Evolutionary conservation across 2,329 filamentous ascomycete genomes (phyloP), one percentile per base, ranked within the genome.

Genomic region (Ophiocordyceps camponoti-rufipedis): DNA sequence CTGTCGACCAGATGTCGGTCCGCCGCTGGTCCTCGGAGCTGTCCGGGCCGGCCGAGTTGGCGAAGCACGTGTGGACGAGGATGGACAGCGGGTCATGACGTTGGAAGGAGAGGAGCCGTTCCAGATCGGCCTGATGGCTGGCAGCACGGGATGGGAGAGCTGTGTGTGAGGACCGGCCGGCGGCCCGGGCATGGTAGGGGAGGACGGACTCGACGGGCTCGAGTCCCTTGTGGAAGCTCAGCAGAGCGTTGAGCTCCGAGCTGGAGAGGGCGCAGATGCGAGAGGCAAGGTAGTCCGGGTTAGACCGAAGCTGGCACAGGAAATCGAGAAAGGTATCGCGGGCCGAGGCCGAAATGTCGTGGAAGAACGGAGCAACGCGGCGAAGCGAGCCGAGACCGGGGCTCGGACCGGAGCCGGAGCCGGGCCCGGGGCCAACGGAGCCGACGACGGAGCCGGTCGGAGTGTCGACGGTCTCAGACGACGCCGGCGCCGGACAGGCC

Each of bases 41-140:
- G 62, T 88, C 81, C 43, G 83, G 82, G 28, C 83, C 84, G 49
- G 84, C 76, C 16, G 85, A 88, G 58, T 87, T 85, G 62, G 85
- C 85, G 70, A 93, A 94, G 59, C 85, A 82, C 53, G 86, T 89
- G 64, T 91, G 84, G 49, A 94, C 76, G 51, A 95, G 72, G 47
- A 83, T 80, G 49, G 85, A 87, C 44, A 95, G 69, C 10, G 87
- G 82, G 59, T 94, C 85, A 57, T 88, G 84, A 55, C 88, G 75
- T 63, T 94, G 86, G 59, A 95, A 93, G 44, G 85, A 88, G 54
- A 93, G 69, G 50, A 91, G 75, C 56, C 85, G 80, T 60, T 94
- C 85, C 55, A 94, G 81, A 48, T 85, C 78, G 51, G 71, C 55
- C 44, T 56, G 79, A 50, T 73, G 68, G 66, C 50, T 60, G 54